These are phyloP conservation scores for Ophiostoma perfectum DNA, from an alignment of 2,329 filamentous ascomycete species.

Conservation along the genomic window DNA sequence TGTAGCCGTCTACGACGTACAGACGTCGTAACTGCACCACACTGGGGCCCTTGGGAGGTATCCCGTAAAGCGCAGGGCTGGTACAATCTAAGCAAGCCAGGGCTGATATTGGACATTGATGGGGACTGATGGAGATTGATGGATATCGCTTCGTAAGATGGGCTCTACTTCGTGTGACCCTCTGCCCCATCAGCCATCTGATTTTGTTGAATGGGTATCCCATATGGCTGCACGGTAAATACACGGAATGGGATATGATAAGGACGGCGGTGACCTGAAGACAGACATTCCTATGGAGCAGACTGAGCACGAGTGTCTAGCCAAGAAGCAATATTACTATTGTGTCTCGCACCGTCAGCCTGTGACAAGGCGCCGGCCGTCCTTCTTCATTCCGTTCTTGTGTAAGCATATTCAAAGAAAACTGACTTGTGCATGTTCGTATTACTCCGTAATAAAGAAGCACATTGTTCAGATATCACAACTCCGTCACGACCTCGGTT, in stretches of 20 bases:
- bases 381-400: too few species aligned
- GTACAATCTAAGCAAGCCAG: background rate
- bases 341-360: too few species aligned
- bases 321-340: too few species aligned
- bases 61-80: too few species aligned
- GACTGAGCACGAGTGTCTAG: too few species aligned
- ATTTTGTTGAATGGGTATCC: slow-evolving; percentile 1
- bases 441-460: too few species aligned
- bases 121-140: background rate
- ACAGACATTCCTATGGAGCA: too few species aligned
- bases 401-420: too few species aligned
- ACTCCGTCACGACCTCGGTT: too few species aligned
- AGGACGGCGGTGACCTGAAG: background rate
- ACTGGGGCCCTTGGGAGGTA: background rate
- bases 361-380: too few species aligned
- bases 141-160: slow-evolving; percentile 6
- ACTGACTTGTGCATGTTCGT: too few species aligned
- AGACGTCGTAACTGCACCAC: background rate
- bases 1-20: background rate
- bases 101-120: background rate
- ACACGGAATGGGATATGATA: background rate
- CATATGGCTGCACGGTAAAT: background rate
- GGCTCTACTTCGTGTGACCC: background rate
- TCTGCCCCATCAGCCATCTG: background rate
- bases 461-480: too few species aligned